Conservation (phyloP, 2,329 filamentous ascomycete genomes). For the Dothideomycetes sp. region DNA sequence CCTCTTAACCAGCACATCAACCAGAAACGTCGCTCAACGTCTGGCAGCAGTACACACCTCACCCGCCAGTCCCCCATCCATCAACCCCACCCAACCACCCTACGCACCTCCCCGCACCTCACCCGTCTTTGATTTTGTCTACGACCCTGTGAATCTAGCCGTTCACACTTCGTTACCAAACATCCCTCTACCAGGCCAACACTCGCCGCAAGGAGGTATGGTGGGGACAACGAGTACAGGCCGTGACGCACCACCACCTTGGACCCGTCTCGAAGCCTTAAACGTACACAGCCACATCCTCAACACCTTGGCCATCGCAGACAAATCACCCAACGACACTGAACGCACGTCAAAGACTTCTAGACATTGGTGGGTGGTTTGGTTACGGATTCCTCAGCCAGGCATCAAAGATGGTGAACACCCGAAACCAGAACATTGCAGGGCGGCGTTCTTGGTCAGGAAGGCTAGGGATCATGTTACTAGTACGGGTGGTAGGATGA, state of each 20-base stretch:
- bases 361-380: constrained; percentile 60
- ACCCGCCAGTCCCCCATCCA: constrained; percentile 28
- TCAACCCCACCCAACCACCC: constrained; percentile 17
- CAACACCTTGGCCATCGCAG: constrained; percentile 45
- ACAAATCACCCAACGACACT: constrained; percentile 38
- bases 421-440: constrained; percentile 18
- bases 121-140: constrained; percentile 52
- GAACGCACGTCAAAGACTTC: constrained; percentile 55
- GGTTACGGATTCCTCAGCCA: constrained; percentile 44
- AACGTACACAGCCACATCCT: constrained; percentile 54
- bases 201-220: constrained; percentile 29
- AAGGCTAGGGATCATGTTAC: constrained; percentile 28
- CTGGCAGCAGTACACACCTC: constrained; percentile 27
- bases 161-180: constrained; percentile 55
- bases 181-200: constrained; percentile 46
- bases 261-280: constrained; percentile 50
- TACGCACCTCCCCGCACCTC: constrained; percentile 26
- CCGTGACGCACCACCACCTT: constrained; percentile 25
- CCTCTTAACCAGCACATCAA: constrained; percentile 34
- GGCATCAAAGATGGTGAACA: not conserved
- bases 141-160: constrained; percentile 49
- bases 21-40: constrained; percentile 32
- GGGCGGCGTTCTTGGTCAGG: constrained; percentile 36
- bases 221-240: constrained; percentile 17
- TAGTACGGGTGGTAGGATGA: constrained; percentile 17